Conservation (phyloP, 805 yeast genomes). For the Torulaspora franciscae region DNA sequence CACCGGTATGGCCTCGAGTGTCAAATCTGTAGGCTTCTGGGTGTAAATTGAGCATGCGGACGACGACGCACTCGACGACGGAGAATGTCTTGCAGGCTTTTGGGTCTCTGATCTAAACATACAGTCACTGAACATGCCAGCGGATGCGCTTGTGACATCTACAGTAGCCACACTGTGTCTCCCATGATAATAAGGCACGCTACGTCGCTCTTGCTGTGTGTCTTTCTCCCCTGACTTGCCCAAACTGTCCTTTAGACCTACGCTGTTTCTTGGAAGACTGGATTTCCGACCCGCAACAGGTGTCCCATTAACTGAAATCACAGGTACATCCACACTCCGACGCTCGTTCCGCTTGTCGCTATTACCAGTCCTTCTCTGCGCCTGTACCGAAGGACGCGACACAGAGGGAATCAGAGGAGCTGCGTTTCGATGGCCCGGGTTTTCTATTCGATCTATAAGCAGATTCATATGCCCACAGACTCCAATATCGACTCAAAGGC, state of each 20-base stretch:
- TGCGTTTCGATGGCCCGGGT: slow-evolving; percentile 11
- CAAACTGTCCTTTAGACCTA: slow-evolving; percentile 1
- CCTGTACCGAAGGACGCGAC: background rate
- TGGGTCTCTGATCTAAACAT: slow-evolving; percentile 20
- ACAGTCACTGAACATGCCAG: slow-evolving; percentile 30
- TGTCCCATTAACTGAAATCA: slow-evolving; percentile 14
- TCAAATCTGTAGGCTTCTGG: background rate
- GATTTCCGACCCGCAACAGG: slow-evolving; percentile 4
- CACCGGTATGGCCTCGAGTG: background rate
- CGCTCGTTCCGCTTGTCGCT: slow-evolving; percentile 1
- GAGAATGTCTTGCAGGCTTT: slow-evolving; percentile 10
- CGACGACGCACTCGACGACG: slow-evolving; percentile 1
- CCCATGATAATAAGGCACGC: slow-evolving; percentile 8
- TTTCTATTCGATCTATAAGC: slow-evolving; percentile 11
- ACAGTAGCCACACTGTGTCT: slow-evolving; percentile 1
- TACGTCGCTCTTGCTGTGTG: slow-evolving; percentile 5
- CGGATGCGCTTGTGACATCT: slow-evolving; percentile 28
- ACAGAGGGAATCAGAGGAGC: slow-evolving; percentile 5
- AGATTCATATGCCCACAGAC: slow-evolving; percentile 7
- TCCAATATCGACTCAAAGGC: background rate
- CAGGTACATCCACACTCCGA: slow-evolving; percentile 10
- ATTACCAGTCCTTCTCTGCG: background rate
- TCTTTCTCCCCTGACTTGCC: slow-evolving; percentile 8
- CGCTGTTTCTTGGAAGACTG: background rate
- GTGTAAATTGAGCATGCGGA: slow-evolving; percentile 5